Conservation (phyloP, 1,284 basidiomycete species). For the Irpex sp. region DNA sequence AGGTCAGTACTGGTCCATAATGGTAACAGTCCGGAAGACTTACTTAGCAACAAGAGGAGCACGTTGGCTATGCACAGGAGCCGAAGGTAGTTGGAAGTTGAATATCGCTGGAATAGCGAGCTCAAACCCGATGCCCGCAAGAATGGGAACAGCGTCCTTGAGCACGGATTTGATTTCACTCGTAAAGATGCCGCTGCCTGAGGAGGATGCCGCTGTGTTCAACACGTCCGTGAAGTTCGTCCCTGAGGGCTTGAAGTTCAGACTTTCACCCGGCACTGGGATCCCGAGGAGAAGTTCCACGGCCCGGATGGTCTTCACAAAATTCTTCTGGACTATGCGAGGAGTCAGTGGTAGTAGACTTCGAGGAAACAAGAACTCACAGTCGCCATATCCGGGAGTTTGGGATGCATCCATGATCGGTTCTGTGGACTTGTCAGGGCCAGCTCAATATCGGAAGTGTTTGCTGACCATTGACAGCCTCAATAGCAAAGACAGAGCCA, state of each 20-base stretch:
- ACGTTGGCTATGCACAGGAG: slow-evolving; percentile 13
- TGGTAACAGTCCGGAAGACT: not conserved
- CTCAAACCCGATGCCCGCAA: slow-evolving; percentile 38
- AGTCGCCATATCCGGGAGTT: slow-evolving; percentile 67
- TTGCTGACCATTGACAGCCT: slow-evolving; percentile 58
- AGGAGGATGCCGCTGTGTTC: slow-evolving; percentile 20
- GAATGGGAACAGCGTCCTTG: slow-evolving; percentile 44
- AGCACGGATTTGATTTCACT: slow-evolving; percentile 43
- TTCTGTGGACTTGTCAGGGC: slow-evolving; percentile 24
- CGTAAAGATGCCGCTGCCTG: slow-evolving; percentile 32
- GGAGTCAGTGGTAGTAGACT: not conserved
- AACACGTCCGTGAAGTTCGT: slow-evolving; percentile 45
- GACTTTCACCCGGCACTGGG: slow-evolving; percentile 20
- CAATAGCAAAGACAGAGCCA: slow-evolving; percentile 60
- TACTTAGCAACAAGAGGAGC: slow-evolving; percentile 50
- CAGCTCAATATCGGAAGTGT: not conserved
- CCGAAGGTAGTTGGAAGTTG: slow-evolving; percentile 20
- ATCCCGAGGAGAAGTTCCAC: slow-evolving; percentile 64
- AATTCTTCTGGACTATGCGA: slow-evolving; percentile 63
- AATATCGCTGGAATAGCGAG: slow-evolving; percentile 29
- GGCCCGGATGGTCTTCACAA: slow-evolving; percentile 62
- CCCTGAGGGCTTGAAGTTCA: slow-evolving; percentile 19
- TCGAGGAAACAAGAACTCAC: slow-evolving; percentile 32
- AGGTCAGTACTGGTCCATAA: not conserved
- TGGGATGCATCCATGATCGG: slow-evolving; percentile 62